Evolutionary conservation across 768 basidiomycete species (phyloP), one percentile per base, ranked within the genome.

Genomic region (Lactarius hatsudake): DNA sequence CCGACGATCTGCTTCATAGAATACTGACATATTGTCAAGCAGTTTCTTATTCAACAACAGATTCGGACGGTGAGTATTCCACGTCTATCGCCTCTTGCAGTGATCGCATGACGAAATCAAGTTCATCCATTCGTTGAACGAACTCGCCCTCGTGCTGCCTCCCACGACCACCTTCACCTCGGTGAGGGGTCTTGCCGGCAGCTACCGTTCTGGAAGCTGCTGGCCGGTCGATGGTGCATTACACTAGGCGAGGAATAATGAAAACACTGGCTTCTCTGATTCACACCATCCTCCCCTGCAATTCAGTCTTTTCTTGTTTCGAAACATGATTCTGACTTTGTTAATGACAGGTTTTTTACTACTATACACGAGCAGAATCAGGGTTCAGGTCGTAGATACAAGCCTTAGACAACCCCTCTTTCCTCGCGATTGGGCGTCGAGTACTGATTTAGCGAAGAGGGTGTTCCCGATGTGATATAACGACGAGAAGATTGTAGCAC

Each of bases 81-180:
- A 34, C 42, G 13, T 54, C 59, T 53, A 6, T 20, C 48, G 7
- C 48, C 59, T 30, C 40, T 30, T 26, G n/a, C n/a, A 6, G 38
- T 18, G 42, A 23, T 42, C 40, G 12, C 69, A 62, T 60, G 71
- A 71, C 51, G 71, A 71, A 67, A 71, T 17, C 30, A 71, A 71
- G 71, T 71, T 70, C 61, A 71, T 71, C 71, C 71, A 71, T 71
- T 71, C 71, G 71, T 71, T 71, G 71, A 71, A 61, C 63, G 17
- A 59, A 51, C 62, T 65, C 48, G 65, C 54, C 42, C 3, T 45
- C n/a, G 38, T 61, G 60, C 12, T 65, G 69, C 58, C 38, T 45
- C 45, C 60, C 28, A 15, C 30, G 54, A 56, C 70, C 68, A 55
- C 65, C 30, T 51, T 67, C 60, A 38, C 58, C 57, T 67, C 55